Evolutionary conservation across 768 basidiomycete species (phyloP).

Genomic region (Kwoniella heveanensis): DNA sequence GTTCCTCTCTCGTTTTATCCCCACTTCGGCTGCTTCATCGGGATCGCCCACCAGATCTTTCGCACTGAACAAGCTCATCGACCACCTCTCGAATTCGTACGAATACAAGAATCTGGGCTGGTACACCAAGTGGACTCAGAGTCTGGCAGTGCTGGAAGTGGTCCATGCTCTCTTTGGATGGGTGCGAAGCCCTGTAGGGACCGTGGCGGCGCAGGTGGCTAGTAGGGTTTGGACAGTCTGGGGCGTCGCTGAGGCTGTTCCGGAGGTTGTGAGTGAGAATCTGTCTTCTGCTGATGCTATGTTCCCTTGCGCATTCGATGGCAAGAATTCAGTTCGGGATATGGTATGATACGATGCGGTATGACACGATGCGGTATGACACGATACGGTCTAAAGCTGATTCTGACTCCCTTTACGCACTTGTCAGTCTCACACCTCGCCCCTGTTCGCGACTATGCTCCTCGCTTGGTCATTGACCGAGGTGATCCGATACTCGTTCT

Average conservation of each 20-base stretch:
- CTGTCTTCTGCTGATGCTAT: background rate
- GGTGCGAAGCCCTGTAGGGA: conserved; percentile 74
- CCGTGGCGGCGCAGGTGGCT: conserved; percentile 76
- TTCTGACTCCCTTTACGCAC: background rate
- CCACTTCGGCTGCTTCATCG: conserved; percentile 3
- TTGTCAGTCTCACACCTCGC: conserved; percentile 63
- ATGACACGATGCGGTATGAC: too few species aligned
- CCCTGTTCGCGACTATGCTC: conserved; percentile 87
- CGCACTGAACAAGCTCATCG: conserved; percentile 54
- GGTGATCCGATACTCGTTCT: conserved; percentile 87
- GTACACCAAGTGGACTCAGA: conserved; percentile 74
- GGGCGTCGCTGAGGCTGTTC: conserved; percentile 72
- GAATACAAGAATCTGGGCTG: conserved; percentile 62
- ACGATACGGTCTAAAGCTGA: background rate
- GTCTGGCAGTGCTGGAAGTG: conserved; percentile 78
- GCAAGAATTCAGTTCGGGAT: too few species aligned
- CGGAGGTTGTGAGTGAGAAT: conserved; percentile 60
- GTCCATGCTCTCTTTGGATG: conserved; percentile 75
- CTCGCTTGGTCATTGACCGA: conserved; percentile 91
- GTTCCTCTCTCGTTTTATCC: conserved; percentile 17
- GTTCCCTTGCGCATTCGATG: background rate
- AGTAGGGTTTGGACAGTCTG: conserved; percentile 82
- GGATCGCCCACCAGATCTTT: conserved; percentile 13
- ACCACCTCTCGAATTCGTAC: conserved; percentile 65
- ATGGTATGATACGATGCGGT: too few species aligned